Base-by-base conservation (phyloP, 106 monocot genomes). In the Iris macrosiphon region DNA sequence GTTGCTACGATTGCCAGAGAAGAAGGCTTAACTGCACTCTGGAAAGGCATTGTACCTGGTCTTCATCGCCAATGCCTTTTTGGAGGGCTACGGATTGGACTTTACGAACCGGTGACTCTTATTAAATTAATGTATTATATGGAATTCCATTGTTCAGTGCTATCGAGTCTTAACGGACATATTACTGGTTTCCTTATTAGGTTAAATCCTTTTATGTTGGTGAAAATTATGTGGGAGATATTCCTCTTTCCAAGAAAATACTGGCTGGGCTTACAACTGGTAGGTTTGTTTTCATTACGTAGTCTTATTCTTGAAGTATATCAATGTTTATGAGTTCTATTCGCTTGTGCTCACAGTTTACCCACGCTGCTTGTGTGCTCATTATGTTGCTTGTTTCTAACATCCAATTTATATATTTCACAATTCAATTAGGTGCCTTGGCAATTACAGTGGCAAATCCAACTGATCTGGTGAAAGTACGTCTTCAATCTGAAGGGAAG, bases 401-500 rank as follows among this genome's bases (percentile, higher is more conserved):
- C n/a, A n/a, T n/a, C n/a, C n/a, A n/a, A n/a, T n/a, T n/a, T n/a
- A n/a, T n/a, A n/a, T n/a, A n/a, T n/a, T n/a, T n/a, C 80, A 25
- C 69, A 66, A 40, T 87, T 83, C 23, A 87, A 64, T 72, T 45
- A 98, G 96, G 90, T 72, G 98, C 98, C 12, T 53, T 99, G n/a
- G 98, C 75, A 7, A 99, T 99, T 61, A 40, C 69, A 7, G 31
- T 99, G 3, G 98, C 98, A 43, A 99, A 99, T 76, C 91, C 98
- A 23, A 99, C 98, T 70, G 98, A 99, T 72, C 80, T 99, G 28
- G 87, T 99, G 27, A 99, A 99, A 76, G 98, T 91, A 54, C 52
- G 98, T 40, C 98, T 91, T 65, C 98, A 99, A 76, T 60, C 98
- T 27, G 98, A 99, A 80, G 98, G 98, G 12, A 99, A 99, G 65